Percentiles rank a stretch among this genome's conserved stretches.
Evolutionary conservation across 257 asterid genomes (phyloP).

Genomic region (Fraxinus anomala): DNA sequence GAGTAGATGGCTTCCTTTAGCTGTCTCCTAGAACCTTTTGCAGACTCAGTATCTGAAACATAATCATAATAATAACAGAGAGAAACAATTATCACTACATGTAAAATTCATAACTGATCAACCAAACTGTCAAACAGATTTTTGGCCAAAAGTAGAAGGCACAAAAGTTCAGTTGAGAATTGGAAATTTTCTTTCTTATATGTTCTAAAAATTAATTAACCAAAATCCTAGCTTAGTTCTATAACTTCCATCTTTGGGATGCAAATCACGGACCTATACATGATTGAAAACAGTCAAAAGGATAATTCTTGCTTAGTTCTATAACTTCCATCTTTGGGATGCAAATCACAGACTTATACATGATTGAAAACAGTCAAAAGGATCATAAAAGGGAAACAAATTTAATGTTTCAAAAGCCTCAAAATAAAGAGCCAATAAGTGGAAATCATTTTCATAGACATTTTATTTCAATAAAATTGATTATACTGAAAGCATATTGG

Average conservation of each 20-base stretch:
- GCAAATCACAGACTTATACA: conserved; percentile 7
- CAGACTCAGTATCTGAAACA: conserved; percentile 73
- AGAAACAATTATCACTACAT: conserved; percentile 19
- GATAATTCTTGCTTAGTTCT: not conserved
- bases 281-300: conserved; percentile 11
- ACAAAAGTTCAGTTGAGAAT: conserved; percentile 5
- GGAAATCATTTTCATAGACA: not conserved
- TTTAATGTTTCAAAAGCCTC: not conserved
- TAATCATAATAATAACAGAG: conserved; percentile 24
- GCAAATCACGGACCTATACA: conserved; percentile 9
- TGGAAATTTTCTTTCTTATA: not conserved
- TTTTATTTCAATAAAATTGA: not conserved
- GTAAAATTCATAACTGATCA: conserved; percentile 8
- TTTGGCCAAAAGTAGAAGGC: conserved; percentile 15
- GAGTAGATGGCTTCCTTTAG: conserved; percentile 73
- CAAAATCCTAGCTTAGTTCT: not conserved
- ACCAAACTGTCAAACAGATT: conserved; percentile 17
- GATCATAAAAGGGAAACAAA: not conserved
- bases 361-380: conserved; percentile 9
- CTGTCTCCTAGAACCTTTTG: conserved; percentile 73
- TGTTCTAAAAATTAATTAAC: conserved; percentile 13
- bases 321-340: conserved; percentile 11
- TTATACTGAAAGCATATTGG: not conserved
- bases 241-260: conserved; percentile 10
- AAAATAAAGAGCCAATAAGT: conserved; percentile 15